These are phyloP conservation scores for Talaromyces stipitatus DNA, from an alignment of 495 filamentous ascomycete species.

Conservation along the genomic window DNA sequence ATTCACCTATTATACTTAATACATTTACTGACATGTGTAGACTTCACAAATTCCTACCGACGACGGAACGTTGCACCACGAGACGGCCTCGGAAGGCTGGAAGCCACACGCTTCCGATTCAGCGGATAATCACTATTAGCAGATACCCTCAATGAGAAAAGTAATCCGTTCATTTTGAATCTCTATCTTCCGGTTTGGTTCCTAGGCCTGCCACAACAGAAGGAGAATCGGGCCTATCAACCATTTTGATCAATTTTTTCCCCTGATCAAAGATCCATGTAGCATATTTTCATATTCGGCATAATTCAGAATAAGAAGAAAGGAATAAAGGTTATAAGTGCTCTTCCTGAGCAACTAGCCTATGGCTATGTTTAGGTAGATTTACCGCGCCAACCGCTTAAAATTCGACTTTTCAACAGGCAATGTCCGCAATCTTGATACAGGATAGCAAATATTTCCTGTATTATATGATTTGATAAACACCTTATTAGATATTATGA, in stretches of 20 bases:
- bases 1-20: neutral
- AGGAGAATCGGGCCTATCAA: too few relatives aligned
- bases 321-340: too few relatives aligned
- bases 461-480: too few relatives aligned
- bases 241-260: neutral
- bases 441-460: neutral
- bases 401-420: too few relatives aligned
- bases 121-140: constrained; percentile 38
- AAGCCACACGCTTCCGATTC: constrained; percentile 81
- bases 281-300: neutral
- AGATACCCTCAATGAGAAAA: neutral
- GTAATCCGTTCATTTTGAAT: neutral
- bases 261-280: neutral
- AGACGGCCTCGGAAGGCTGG: constrained; percentile 77
- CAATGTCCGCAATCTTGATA: too few relatives aligned
- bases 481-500: too few relatives aligned
- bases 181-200: neutral
- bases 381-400: neutral
- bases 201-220: too few relatives aligned
- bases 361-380: neutral
- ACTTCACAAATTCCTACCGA: constrained; percentile 93
- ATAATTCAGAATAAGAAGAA: too few relatives aligned
- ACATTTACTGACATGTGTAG: constrained; percentile 18
- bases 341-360: too few relatives aligned
- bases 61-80: constrained; percentile 90